These are phyloP conservation scores for Musa balbisiana DNA, from an alignment of 202 grass and related monocot genomes.

Conservation along the genomic window DNA sequence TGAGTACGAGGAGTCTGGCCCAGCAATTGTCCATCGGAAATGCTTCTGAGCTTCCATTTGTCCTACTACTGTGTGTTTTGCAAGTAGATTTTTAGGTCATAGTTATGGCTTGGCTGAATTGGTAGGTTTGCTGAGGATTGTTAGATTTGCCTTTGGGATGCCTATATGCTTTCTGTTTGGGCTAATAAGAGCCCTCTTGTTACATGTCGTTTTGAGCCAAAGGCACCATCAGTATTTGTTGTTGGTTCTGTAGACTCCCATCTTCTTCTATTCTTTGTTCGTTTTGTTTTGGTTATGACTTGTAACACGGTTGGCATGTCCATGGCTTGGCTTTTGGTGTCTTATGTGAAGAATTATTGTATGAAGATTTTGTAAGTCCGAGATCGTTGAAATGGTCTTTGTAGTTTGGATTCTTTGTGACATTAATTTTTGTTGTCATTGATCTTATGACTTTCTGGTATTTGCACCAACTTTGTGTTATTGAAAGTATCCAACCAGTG, in stretches of 20 bases:
- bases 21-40: conserved; percentile 9
- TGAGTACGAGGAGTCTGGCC: conserved; percentile 12
- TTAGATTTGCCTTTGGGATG: conserved; percentile 4
- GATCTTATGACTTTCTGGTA: too few species aligned
- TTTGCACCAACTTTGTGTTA: too few species aligned
- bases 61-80: not conserved
- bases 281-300: not conserved
- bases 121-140: not conserved
- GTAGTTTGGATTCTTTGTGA: too few species aligned
- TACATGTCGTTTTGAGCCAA: not conserved
- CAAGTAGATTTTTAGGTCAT: not conserved
- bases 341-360: too few species aligned
- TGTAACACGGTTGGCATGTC: too few species aligned
- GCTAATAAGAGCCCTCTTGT: not conserved
- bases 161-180: not conserved
- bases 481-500: too few species aligned
- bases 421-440: too few species aligned
- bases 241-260: not conserved
- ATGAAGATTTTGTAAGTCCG: too few species aligned
- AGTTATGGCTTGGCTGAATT: not conserved
- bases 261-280: not conserved
- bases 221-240: not conserved
- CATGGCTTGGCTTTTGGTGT: too few species aligned
- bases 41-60: not conserved
- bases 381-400: too few species aligned